These are phyloP conservation scores for Dactylella cylindrospora DNA, from an alignment of 2,329 filamentous ascomycete genomes.

Conservation along the genomic window DNA sequence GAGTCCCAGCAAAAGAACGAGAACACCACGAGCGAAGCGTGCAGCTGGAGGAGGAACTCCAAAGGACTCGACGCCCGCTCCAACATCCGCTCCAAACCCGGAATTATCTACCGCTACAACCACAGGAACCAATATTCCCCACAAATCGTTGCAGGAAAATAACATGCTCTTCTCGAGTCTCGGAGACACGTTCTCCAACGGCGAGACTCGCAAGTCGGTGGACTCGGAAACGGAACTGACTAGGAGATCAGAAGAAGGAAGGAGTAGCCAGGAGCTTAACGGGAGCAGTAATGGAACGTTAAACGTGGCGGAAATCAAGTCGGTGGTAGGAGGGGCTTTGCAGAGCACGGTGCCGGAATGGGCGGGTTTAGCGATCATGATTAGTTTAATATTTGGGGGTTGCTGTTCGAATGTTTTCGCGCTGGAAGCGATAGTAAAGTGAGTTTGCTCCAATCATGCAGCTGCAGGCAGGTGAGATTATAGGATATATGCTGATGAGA, in stretches of 20 bases:
- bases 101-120: neutral
- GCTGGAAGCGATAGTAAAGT: conserved; percentile 86
- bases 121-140: conserved; percentile 19
- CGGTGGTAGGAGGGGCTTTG: conserved; percentile 13
- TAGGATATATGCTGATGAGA: conserved; percentile 46
- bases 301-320: conserved; percentile 30
- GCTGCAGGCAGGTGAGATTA: conserved; percentile 43
- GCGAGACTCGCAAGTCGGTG: conserved; percentile 19
- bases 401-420: conserved; percentile 98
- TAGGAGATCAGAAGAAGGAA: conserved; percentile 44
- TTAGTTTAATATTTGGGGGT: conserved; percentile 87
- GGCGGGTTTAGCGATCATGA: conserved; percentile 67
- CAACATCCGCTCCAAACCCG: conserved; percentile 9
- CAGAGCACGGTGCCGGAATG: conserved; percentile 59
- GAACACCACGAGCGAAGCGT: conserved; percentile 17
- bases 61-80: conserved; percentile 5
- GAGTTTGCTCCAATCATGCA: conserved; percentile 3
- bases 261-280: conserved; percentile 16
- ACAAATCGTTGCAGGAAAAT: neutral
- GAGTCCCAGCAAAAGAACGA: conserved; percentile 10
- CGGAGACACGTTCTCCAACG: conserved; percentile 16
- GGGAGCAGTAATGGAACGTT: conserved; percentile 8
- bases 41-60: conserved; percentile 12
- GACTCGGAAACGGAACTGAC: conserved; percentile 24
- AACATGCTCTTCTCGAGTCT: conserved; percentile 22